Conservation (phyloP, 2,329 filamentous ascomycete genomes). For the Podosphaera aphanis region DNA sequence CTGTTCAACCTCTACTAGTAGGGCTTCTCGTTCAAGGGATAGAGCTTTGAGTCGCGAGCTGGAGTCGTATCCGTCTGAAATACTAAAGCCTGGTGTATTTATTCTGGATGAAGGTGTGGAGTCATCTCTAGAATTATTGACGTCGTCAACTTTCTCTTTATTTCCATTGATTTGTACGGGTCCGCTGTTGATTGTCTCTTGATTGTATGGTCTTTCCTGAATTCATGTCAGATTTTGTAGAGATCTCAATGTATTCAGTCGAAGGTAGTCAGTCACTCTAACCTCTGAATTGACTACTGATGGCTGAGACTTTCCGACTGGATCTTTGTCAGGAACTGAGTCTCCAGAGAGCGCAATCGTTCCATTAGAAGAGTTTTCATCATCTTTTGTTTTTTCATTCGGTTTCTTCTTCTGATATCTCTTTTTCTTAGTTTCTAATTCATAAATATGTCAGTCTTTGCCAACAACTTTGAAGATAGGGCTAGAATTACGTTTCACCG, state of each 20-base stretch:
- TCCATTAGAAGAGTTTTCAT: slow-evolving; percentile 16
- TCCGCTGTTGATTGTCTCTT: slow-evolving; percentile 12
- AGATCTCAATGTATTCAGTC: slow-evolving; percentile 10
- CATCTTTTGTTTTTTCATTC: slow-evolving; percentile 20
- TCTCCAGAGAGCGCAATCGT: slow-evolving; percentile 18
- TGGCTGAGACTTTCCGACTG: slow-evolving; percentile 21
- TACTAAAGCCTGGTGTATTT: slow-evolving; percentile 2
- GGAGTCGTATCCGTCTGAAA: slow-evolving; percentile 11
- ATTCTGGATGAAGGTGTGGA: neutral
- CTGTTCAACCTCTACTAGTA: slow-evolving; percentile 60
- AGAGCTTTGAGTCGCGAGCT: slow-evolving; percentile 34
- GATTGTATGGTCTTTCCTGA: slow-evolving; percentile 6
- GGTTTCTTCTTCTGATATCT: slow-evolving; percentile 30
- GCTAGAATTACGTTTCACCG: slow-evolving; percentile 5
- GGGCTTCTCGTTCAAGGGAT: slow-evolving; percentile 55
- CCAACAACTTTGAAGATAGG: neutral
- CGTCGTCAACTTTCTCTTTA: neutral
- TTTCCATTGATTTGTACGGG: slow-evolving; percentile 10
- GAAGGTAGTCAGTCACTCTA: slow-evolving; percentile 17
- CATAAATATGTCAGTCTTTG: slow-evolving; percentile 10
- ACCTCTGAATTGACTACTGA: slow-evolving; percentile 13
- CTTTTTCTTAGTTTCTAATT: slow-evolving; percentile 25
- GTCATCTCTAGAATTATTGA: neutral
- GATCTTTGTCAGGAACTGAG: slow-evolving; percentile 18
- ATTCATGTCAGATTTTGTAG: slow-evolving; percentile 9